Conservation (phyloP, 106 monocot genomes). For the Triglochin maritima region DNA sequence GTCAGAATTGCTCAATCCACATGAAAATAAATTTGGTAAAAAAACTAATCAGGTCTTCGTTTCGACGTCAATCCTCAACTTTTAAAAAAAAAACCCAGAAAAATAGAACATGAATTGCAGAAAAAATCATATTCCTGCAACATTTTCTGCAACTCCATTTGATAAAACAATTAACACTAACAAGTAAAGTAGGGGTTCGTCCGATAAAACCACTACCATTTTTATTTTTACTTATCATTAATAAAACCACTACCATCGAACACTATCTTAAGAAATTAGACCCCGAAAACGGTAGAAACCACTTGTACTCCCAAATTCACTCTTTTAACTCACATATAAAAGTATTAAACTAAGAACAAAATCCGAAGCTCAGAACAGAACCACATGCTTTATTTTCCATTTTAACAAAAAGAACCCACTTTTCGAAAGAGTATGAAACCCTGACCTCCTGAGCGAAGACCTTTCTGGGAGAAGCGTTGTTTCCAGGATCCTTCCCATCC, state of each 20-base stretch:
- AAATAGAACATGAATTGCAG: too few relatives aligned
- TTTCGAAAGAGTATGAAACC: neutral
- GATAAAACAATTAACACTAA: too few relatives aligned
- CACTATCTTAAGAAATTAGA: neutral
- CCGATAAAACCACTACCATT: neutral
- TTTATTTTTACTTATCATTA: too few relatives aligned
- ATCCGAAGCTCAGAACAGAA: neutral
- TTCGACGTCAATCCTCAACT: neutral
- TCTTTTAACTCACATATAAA: neutral
- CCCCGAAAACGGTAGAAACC: neutral
- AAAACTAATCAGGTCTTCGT: neutral
- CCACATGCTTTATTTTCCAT: neutral
- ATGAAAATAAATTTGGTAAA: neutral
- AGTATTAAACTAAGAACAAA: neutral
- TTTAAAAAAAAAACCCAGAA: too few relatives aligned
- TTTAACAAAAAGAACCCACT: neutral
- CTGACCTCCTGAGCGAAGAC: constrained; percentile 55
- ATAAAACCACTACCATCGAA: neutral
- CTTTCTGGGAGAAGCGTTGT: constrained; percentile 17
- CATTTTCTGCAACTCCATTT: too few relatives aligned
- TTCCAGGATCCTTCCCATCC: constrained; percentile 16
- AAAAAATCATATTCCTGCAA: too few relatives aligned
- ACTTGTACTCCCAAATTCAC: neutral
- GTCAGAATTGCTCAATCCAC: too few relatives aligned
- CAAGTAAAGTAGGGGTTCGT: too few relatives aligned